Conservation (phyloP, 495 filamentous ascomycete species). For the Annulohypoxylon stygium region DNA sequence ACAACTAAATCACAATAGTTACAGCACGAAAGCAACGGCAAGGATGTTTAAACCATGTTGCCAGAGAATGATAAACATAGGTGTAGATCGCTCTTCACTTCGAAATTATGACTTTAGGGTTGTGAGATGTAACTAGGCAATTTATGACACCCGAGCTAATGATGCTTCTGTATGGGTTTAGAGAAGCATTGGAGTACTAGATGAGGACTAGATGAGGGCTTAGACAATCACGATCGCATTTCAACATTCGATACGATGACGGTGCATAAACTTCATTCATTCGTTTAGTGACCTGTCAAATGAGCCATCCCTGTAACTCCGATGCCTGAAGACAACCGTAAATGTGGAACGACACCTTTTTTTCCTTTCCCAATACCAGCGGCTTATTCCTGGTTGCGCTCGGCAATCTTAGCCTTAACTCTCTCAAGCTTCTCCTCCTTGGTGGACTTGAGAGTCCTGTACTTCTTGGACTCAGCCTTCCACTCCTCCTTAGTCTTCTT, state of each 20-base stretch:
- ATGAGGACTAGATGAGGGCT: too few relatives aligned
- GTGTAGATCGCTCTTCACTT: too few relatives aligned
- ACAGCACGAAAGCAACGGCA: too few relatives aligned
- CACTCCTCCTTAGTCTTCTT: constrained; percentile 97
- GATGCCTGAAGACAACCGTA: constrained; percentile 52
- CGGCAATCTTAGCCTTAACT: constrained; percentile 90
- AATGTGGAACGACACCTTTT: constrained; percentile 44
- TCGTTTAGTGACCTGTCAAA: constrained; percentile 50
- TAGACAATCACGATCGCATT: constrained; percentile 24
- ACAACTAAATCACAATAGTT: too few relatives aligned
- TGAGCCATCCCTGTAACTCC: constrained; percentile 54
- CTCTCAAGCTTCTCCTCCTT: constrained; percentile 81
- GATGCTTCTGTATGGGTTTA: background rate
- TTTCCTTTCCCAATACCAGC: constrained; percentile 44
- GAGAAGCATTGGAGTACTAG: background rate
- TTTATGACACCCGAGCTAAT: background rate
- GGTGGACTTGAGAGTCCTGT: constrained; percentile 78
- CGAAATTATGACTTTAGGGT: too few relatives aligned
- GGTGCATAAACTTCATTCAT: constrained; percentile 53
- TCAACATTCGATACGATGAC: constrained; percentile 43
- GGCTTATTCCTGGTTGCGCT: constrained; percentile 66
- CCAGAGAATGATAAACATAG: too few relatives aligned
- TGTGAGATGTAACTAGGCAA: too few relatives aligned
- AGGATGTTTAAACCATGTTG: too few relatives aligned
- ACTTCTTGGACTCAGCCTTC: constrained; percentile 96